Conservation (phyloP, 1,139 yeast species). For the Candida smagusa region DNA sequence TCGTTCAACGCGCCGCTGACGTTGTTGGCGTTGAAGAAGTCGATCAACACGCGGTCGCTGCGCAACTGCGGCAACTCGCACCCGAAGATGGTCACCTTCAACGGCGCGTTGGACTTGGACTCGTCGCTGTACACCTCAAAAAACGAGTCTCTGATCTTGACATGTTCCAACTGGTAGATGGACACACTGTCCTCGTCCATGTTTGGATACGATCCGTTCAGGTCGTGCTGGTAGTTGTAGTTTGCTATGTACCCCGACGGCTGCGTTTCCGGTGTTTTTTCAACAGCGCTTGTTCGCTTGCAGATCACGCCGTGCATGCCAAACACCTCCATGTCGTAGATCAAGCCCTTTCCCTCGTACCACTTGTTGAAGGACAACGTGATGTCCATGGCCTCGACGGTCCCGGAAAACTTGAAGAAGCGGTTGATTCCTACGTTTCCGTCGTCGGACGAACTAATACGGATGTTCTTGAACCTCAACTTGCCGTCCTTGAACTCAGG, state of each 20-base stretch:
- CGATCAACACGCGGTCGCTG: constrained; percentile 56
- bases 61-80: constrained; percentile 62
- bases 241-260: constrained; percentile 19
- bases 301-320: constrained; percentile 58
- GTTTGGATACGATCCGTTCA: constrained; percentile 22
- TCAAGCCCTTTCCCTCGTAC: constrained; percentile 66
- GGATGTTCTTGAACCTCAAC: constrained; percentile 55
- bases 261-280: background rate
- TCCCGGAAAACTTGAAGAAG: constrained; percentile 29
- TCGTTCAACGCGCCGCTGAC: constrained; percentile 73
- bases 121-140: constrained; percentile 42
- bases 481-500: constrained; percentile 59
- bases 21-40: constrained; percentile 65
- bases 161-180: constrained; percentile 47
- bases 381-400: constrained; percentile 52
- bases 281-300: constrained; percentile 9
- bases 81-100: constrained; percentile 57
- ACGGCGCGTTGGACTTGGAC: constrained; percentile 26
- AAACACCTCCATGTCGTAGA: constrained; percentile 56
- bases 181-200: constrained; percentile 12
- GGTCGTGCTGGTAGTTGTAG: constrained; percentile 32
- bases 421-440: constrained; percentile 11
- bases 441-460: constrained; percentile 22
- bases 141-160: constrained; percentile 55
- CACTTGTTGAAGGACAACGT: constrained; percentile 65